Base-by-base conservation (phyloP, 371 early-diverging fungal species). In the Basidiobolus meristosporus region DNA sequence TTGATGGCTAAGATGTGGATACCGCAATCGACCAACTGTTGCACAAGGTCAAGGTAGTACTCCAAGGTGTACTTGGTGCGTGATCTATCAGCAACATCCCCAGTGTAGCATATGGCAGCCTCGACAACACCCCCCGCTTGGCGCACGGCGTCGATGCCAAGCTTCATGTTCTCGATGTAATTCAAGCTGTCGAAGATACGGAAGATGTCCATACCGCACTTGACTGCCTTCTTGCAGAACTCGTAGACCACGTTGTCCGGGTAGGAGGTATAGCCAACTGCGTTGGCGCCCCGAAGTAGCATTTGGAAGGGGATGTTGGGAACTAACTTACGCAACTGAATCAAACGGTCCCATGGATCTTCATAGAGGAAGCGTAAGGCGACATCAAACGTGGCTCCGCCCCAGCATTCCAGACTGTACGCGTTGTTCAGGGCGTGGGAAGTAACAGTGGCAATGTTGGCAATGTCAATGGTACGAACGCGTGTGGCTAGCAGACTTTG, bases 261-360 rank as follows among this genome's bases (percentile, higher is more conserved):
- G 54, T 93, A 93, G 40, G 83, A 83, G 26, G 91, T 91, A 62
- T 91, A 91, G 21, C 95, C 95, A 17, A 93, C 95, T 7, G 90
- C 95, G 47, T 91, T 91, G 44, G 95, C 95, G 37, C 95, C 95
- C 56, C 95, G 81, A 39, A 93, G 73, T 23, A 93, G 68, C 95
- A 93, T 93, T 60, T 89, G 90, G 75, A 93, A 93, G 15, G 95
- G 95, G 51, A 93, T 70, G 60, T 91, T 90, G 52, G 95, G 95
- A n/a, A 84, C 85, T n/a, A 84, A 67, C 38, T 71, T 59, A 38
- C 95, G 80, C 38, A 93, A 62, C 33, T 65, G 59, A 29, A 54
- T 56, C 46, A 93, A 60, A 41, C 95, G 77, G 42, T 91, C 90
- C 90, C 90, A 93, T 23, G 91, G 91, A 56, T 86, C 86, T 52